Evolutionary conservation across 768 basidiomycete genomes (phyloP), one percentile per base, ranked within the genome.

Genomic region (Arthromyces matolae): DNA sequence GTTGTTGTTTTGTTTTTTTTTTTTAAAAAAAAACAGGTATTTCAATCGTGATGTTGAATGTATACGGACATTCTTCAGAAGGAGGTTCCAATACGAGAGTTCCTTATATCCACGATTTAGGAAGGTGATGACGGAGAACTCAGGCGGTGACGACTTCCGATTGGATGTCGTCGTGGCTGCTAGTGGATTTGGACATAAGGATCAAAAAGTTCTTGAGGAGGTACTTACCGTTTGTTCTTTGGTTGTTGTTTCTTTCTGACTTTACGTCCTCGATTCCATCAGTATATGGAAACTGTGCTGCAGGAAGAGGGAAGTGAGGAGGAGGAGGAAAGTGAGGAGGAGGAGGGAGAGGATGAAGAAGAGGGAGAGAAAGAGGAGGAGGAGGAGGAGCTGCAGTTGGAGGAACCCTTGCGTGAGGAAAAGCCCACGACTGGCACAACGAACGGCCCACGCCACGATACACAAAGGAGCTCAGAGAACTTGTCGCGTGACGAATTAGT

Each of bases 1-100:
- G 7, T 28, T 8, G 37, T 54, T 42, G n/a, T n/a, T n/a, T n/a
- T n/a, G n/a, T n/a, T n/a, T n/a, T n/a, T n/a, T n/a, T n/a, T n/a
- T n/a, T n/a, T n/a, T n/a, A n/a, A n/a, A n/a, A n/a, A 24, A 32
- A n/a, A 49, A 47, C 52, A 95, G 94, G 91, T 99, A 96, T 71
- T 99, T 99, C 71, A 95, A 98, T 66, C 85, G 96, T 18, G 96
- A 99, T 66, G 96, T 99, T 7, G 87, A 95, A 50, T 97, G 96
- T 64, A 93, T 99, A 57, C 80, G 93, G 27, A 84, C 80, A 8
- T 99, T 96, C 71, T 98, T 99, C 75, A 78, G 76, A 59, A 78
- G 91, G 50, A 73, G 94, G 20, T 98, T 97, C 71, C 80, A 84
- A 50, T 99, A 95, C 64, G 96, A 98, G 68, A 93, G 92, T 50